Percentiles rank a stretch among this genome's conserved stretches.
Evolutionary conservation across 768 basidiomycete genomes (phyloP).

Genomic region (Amanita fuliginea): DNA sequence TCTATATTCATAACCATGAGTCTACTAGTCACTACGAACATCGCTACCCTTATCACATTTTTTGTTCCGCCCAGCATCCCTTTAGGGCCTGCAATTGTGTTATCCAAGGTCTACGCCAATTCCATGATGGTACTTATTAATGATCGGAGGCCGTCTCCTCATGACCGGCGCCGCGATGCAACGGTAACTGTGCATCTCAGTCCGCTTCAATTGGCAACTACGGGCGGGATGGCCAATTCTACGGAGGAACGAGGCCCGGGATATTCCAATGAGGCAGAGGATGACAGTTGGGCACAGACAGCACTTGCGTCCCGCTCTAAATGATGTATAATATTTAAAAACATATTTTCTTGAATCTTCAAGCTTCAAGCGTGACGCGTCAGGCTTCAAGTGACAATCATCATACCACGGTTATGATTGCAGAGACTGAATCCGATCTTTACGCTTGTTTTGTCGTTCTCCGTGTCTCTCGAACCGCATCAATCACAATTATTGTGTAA

Average conservation of each 20-base stretch:
- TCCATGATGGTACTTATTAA: constrained; percentile 23
- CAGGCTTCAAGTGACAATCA: too few species aligned
- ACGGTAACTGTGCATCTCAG: not conserved
- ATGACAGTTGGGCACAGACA: not conserved
- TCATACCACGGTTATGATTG: too few species aligned
- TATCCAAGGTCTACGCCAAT: constrained; percentile 23
- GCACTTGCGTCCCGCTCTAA: not conserved
- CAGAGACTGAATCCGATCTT: too few species aligned
- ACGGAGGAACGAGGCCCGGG: not conserved
- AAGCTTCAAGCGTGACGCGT: too few species aligned
- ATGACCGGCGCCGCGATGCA: not conserved
- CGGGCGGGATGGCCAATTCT: not conserved
- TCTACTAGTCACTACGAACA: constrained; percentile 14
- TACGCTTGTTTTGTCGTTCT: too few species aligned
- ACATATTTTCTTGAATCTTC: too few species aligned
- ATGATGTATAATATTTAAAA: not conserved
- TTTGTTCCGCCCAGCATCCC: not conserved
- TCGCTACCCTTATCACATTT: not conserved
- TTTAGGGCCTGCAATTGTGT: constrained; percentile 19
- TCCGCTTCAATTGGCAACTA: not conserved
- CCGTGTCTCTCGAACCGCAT: too few species aligned
- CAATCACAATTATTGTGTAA: too few species aligned
- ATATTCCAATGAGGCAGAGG: not conserved
- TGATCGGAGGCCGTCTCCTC: constrained; percentile 14
- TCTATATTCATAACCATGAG: constrained; percentile 8